Conservation (phyloP, 129 eudicot genomes). For the Gnaphalium uliginosum region DNA sequence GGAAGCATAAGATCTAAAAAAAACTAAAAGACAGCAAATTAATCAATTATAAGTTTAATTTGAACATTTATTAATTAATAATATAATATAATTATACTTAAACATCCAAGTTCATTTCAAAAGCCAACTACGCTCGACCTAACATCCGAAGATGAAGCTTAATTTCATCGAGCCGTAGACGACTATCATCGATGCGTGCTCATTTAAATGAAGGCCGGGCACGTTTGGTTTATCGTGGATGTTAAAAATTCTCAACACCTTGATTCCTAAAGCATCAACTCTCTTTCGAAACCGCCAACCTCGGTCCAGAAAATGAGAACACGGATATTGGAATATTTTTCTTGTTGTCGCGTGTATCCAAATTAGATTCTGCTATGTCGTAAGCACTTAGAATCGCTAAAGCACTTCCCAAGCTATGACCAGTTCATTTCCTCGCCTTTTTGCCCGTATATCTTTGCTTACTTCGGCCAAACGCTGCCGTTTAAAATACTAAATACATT, state of each 20-base stretch:
- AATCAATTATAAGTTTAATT: too few relatives aligned
- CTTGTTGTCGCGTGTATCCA: constrained; percentile 30
- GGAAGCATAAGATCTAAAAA: too few relatives aligned
- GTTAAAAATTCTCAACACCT: constrained; percentile 55
- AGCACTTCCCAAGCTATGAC: constrained; percentile 61
- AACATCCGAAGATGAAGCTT: constrained; percentile 34
- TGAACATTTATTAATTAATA: too few relatives aligned
- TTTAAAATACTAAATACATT: too few relatives aligned
- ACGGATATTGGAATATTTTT: constrained; percentile 40
- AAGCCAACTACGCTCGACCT: constrained; percentile 9
- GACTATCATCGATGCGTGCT: constrained; percentile 34
- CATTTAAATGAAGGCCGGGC: constrained; percentile 49
- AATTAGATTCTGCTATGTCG: constrained; percentile 47
- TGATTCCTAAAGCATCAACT: constrained; percentile 42
- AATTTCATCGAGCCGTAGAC: constrained; percentile 27
- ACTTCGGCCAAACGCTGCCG: constrained; percentile 41
- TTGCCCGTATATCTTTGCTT: constrained; percentile 21
- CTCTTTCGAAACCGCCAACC: constrained; percentile 60
- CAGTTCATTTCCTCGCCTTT: constrained; percentile 47
- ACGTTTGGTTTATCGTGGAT: constrained; percentile 45
- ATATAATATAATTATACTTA: too few relatives aligned
- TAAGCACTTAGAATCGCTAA: constrained; percentile 50
- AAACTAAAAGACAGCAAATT: too few relatives aligned
- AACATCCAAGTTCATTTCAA: too few relatives aligned
- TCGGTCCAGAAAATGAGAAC: constrained; percentile 55